phyloP scores from a whole-genome alignment of 495 filamentous ascomycete species.

The Aspergillus heteromorphus region DNA sequence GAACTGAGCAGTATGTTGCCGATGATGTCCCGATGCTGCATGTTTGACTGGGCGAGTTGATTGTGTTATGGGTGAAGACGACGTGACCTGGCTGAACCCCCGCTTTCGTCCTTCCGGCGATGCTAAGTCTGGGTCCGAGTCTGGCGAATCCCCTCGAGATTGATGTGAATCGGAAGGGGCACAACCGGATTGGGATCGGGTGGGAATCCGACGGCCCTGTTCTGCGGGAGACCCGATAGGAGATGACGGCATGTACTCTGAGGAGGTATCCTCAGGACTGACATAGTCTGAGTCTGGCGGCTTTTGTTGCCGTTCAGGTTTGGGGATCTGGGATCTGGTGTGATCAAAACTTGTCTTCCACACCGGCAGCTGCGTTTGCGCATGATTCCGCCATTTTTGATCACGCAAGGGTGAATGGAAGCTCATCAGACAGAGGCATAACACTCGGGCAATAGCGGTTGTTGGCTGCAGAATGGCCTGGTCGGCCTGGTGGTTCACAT shows the following conservation, averaged over 20 bases:
- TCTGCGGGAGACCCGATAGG: too few relatives aligned
- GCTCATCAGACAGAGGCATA: slow-evolving; percentile 29
- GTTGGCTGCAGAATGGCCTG: not conserved
- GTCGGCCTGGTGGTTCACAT: slow-evolving; percentile 12
- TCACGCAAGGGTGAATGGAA: slow-evolving; percentile 16
- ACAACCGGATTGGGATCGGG: not conserved
- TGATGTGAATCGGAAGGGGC: too few relatives aligned
- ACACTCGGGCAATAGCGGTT: slow-evolving; percentile 17
- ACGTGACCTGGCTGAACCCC: too few relatives aligned
- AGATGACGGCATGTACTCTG: too few relatives aligned
- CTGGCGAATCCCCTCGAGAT: too few relatives aligned
- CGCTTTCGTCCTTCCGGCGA: too few relatives aligned
- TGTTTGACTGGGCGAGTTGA: slow-evolving; percentile 5
- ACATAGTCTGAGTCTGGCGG: too few relatives aligned
- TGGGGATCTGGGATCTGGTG: slow-evolving; percentile 17
- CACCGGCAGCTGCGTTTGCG: slow-evolving; percentile 10
- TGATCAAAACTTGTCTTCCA: slow-evolving; percentile 23
- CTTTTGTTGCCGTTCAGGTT: slow-evolving; percentile 15
- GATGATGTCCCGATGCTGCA: too few relatives aligned
- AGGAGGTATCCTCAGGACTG: too few relatives aligned
- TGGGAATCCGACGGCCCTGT: too few relatives aligned
- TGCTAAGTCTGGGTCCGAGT: too few relatives aligned
- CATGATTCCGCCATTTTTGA: slow-evolving; percentile 29
- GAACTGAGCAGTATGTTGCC: slow-evolving; percentile 20
- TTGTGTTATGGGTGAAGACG: not conserved